Evolutionary conservation across 208 protist species (phyloP).

Genomic region (Novymonas esmeraldas): DNA sequence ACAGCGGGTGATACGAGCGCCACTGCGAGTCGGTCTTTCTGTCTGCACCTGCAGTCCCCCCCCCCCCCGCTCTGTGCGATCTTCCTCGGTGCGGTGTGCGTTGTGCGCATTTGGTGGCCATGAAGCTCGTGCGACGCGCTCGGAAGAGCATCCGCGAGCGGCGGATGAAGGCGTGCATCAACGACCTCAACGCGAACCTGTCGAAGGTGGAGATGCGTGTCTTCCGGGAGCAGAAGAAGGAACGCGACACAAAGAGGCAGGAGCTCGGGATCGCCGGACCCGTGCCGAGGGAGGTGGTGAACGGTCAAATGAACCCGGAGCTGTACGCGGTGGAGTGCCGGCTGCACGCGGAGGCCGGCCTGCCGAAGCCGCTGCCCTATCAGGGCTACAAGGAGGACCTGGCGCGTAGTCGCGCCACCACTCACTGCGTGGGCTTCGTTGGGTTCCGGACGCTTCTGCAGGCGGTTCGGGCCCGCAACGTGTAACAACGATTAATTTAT

Average conservation of each 20-base stretch:
- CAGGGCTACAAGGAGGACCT: conserved; percentile 48
- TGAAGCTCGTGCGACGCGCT: conserved; percentile 88
- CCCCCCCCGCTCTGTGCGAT: neutral
- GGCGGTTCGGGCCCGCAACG: conserved; percentile 42
- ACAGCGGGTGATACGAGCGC: too few species aligned
- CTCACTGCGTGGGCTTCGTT: conserved; percentile 76
- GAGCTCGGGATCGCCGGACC: conserved; percentile 33
- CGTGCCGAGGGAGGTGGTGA: conserved; percentile 56
- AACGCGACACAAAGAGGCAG: conserved; percentile 38
- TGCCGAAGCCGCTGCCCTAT: conserved; percentile 72
- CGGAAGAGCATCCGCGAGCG: conserved; percentile 88
- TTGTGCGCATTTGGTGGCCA: conserved; percentile 21
- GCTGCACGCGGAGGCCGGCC: conserved; percentile 76
- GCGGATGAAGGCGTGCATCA: conserved; percentile 88
- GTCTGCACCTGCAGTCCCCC: neutral
- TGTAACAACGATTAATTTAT: conserved; percentile 12
- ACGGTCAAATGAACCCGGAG: conserved; percentile 76
- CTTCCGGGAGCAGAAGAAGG: conserved; percentile 61
- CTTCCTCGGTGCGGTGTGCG: neutral
- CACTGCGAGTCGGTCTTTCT: too few species aligned
- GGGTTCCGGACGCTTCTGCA: conserved; percentile 60
- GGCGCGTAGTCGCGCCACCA: conserved; percentile 20
- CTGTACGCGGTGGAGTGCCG: conserved; percentile 85
- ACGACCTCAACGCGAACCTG: conserved; percentile 79
- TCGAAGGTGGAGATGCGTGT: conserved; percentile 86